A percentile compares a stretch with the other conserved stretches of the same genome.
These are phyloP conservation scores for Tillandsia leiboldiana DNA, from an alignment of 176 grass and related monocot species.

Conservation along the genomic window DNA sequence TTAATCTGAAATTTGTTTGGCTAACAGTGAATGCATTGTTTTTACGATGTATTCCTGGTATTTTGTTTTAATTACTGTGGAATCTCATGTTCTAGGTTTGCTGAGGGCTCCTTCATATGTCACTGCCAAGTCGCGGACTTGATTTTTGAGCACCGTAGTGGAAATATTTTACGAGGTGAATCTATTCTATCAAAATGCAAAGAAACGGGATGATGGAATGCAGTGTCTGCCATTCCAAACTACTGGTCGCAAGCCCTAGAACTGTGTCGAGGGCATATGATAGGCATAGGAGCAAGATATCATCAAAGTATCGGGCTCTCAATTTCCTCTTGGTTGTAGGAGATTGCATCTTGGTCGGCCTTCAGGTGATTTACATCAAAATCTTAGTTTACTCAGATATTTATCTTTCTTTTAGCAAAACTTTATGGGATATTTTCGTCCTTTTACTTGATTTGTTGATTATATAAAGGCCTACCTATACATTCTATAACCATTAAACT, in stretches of 20 bases:
- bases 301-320: conserved; percentile 56
- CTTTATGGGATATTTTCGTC: background rate
- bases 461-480: background rate
- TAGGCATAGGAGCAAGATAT: conserved; percentile 78
- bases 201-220: conserved; percentile 76
- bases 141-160: conserved; percentile 5
- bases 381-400: background rate
- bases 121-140: background rate
- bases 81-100: background rate
- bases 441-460: background rate
- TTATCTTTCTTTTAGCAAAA: background rate
- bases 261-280: conserved; percentile 79
- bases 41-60: background rate
- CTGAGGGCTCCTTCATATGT: background rate
- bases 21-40: background rate
- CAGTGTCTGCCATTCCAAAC: conserved; percentile 65
- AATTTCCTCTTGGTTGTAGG: conserved; percentile 67
- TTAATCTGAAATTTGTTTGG: background rate
- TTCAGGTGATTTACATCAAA: conserved; percentile 47
- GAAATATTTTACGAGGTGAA: conserved; percentile 5
- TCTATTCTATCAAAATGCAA: conserved; percentile 39
- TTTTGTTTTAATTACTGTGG: background rate
- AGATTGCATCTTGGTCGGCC: conserved; percentile 81
- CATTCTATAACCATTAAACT: too few species aligned
- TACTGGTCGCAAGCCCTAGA: conserved; percentile 56